A percentile compares a stretch with the other conserved stretches of the same genome.
Evolutionary conservation across 2,329 filamentous ascomycete genomes (phyloP).

Genomic region (Clonostachys rosea): DNA sequence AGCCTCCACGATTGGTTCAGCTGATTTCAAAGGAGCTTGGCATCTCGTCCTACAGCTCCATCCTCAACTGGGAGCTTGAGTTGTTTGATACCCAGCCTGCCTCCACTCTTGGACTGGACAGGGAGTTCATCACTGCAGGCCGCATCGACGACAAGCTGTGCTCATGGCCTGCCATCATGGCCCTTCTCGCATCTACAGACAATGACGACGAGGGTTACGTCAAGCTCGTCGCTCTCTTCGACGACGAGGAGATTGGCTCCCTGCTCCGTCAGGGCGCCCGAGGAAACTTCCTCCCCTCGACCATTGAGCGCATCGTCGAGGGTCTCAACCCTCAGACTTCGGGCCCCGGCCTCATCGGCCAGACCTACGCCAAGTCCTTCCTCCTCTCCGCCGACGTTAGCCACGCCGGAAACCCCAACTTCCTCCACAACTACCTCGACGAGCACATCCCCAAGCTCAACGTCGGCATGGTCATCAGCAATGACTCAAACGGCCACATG

Average conservation of each 20-base stretch:
- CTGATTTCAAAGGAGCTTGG: constrained; percentile 76
- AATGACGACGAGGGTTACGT: constrained; percentile 61
- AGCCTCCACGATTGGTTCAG: constrained; percentile 80
- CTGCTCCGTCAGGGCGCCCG: constrained; percentile 84
- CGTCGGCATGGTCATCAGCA: constrained; percentile 74
- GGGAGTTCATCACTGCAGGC: constrained; percentile 91
- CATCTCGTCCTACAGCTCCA: constrained; percentile 64
- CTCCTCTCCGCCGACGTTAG: constrained; percentile 89
- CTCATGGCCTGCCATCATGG: constrained; percentile 86
- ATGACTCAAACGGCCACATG: constrained; percentile 92
- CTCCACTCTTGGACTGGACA: constrained; percentile 76
- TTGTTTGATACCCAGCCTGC: constrained; percentile 89
- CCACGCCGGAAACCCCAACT: constrained; percentile 94
- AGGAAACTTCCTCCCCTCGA: constrained; percentile 80
- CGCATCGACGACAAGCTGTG: constrained; percentile 98
- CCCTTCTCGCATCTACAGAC: constrained; percentile 64
- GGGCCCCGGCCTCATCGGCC: constrained; percentile 62
- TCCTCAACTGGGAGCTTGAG: constrained; percentile 96
- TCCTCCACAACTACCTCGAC: constrained; percentile 75
- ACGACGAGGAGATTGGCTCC: constrained; percentile 95
- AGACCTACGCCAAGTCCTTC: constrained; percentile 89
- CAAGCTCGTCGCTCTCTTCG: constrained; percentile 90
- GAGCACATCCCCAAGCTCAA: constrained; percentile 87
- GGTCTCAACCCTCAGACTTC: constrained; percentile 48
- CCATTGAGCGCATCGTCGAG: constrained; percentile 79